Base-by-base conservation (phyloP, 2,329 filamentous ascomycete species). In the Paecilomyces formosus region DNA sequence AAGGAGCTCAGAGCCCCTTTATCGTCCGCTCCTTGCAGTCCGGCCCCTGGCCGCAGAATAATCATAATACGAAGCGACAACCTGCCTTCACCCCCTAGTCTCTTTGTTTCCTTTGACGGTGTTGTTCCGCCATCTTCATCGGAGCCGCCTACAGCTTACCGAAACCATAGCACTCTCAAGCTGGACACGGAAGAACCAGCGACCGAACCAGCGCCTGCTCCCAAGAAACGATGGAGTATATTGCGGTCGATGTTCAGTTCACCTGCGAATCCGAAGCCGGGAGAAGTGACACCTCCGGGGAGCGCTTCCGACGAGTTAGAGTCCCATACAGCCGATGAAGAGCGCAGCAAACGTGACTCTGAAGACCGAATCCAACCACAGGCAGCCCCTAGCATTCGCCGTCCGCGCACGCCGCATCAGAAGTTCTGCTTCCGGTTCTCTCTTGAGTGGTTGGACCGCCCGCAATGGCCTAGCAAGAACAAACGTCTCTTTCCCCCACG, bases 51-150 rank as follows among this genome's bases (percentile, higher is more conserved):
- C 53, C 90, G 93, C 67, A 84, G 89, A 61, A 89, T 97, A 61
- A 85, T 96, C 73, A 96, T 97, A 66, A 88, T 96, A 63, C 87
- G 91, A 58, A 92, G 89, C 62, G 92, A 96, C 70, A 84, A 81
- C 62, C 79, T 81, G 58, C 76, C 80, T 33, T 78, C 80, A 54
- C 74, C 75, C 54, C 75, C 67, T 39, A 69, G 79, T 57, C 76
- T 85, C 15, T 86, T 87, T 64, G 76, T 87, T 53, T 84, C 84
- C 0, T 87, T 88, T 63, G 85, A 88, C 62, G 83, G 83, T n/a
- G 78, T 86, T 30, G 72, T 83, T 24, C 71, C 78, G 56, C 69
- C 73, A 2, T 68, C 64, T 45, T 68, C 68, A 13, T 57, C 61
- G 18, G 35, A 52, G 12, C 55, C 56, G 28, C 31, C 28, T 39